Evolutionary conservation across 1,284 basidiomycete genomes (phyloP).

Genomic region (Cryptococcus floricola): DNA sequence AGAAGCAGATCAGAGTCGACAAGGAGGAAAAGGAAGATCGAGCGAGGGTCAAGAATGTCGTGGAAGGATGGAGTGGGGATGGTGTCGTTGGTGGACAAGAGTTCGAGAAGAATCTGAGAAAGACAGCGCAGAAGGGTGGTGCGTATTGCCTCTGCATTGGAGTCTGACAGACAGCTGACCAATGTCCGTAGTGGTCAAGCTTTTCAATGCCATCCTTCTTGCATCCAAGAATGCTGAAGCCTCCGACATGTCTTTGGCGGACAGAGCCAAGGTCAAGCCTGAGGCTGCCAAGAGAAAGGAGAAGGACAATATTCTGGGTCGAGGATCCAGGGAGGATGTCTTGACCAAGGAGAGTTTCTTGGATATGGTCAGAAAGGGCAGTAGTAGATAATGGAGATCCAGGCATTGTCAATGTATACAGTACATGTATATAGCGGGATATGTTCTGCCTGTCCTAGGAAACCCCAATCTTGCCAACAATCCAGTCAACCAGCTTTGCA

Average conservation of each 20-base stretch:
- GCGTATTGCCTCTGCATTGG: slow-evolving; percentile 19
- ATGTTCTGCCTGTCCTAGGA: not conserved
- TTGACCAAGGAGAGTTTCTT: slow-evolving; percentile 52
- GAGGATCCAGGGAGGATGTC: slow-evolving; percentile 41
- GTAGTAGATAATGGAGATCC: slow-evolving; percentile 2
- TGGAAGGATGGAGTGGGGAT: slow-evolving; percentile 45
- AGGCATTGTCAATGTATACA: not conserved
- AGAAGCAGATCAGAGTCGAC: slow-evolving; percentile 36
- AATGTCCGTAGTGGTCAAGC: slow-evolving; percentile 45
- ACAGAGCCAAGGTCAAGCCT: slow-evolving; percentile 37
- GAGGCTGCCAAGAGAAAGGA: slow-evolving; percentile 40
- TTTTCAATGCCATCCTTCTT: slow-evolving; percentile 51
- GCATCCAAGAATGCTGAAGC: slow-evolving; percentile 43
- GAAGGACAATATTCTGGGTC: slow-evolving; percentile 49
- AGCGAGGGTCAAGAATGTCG: slow-evolving; percentile 42
- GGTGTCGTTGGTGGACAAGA: slow-evolving; percentile 42
- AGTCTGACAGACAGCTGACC: not conserved
- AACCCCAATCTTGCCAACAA: not conserved
- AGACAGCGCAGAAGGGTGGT: slow-evolving; percentile 51
- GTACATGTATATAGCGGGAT: not conserved
- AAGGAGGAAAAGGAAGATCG: slow-evolving; percentile 44
- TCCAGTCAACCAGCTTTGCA: not conserved
- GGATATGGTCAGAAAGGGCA: slow-evolving; percentile 47
- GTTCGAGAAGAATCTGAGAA: slow-evolving; percentile 49
- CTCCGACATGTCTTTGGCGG: slow-evolving; percentile 25